A percentile compares a stretch with the other conserved stretches of the same genome.
phyloP scores from a whole-genome alignment of 441 rosid genomes.

The Pelargonium cotyledonis region DNA sequence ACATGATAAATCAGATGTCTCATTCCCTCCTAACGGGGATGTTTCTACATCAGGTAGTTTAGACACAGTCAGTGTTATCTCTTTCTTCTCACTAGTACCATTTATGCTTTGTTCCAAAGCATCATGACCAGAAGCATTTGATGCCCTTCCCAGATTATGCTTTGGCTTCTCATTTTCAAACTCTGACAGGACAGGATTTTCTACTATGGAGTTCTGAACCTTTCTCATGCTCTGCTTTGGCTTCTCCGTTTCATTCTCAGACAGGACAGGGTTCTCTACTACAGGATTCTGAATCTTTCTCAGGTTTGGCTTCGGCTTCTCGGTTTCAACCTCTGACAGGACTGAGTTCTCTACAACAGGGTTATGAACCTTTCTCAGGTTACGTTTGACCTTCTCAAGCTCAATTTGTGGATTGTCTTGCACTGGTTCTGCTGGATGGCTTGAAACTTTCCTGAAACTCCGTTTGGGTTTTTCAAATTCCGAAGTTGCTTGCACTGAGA shows the following conservation, averaged over 20 bases:
- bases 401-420: conserved; percentile 11
- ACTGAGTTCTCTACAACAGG: conserved; percentile 13
- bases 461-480: conserved; percentile 47
- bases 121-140: conserved; percentile 23
- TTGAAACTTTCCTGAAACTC: conserved; percentile 40
- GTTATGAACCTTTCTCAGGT: conserved; percentile 6
- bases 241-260: conserved; percentile 54
- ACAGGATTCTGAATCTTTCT: conserved; percentile 19
- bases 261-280: conserved; percentile 2
- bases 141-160: conserved; percentile 40
- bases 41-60: conserved; percentile 33
- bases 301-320: conserved; percentile 34
- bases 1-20: conserved; percentile 28
- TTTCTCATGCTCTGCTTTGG: conserved; percentile 72
- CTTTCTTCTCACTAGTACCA: conserved; percentile 22
- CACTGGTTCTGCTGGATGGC: conserved; percentile 7
- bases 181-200: conserved; percentile 49
- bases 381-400: conserved; percentile 19
- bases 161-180: conserved; percentile 55
- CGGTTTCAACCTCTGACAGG: conserved; percentile 33
- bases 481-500: conserved; percentile 28
- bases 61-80: conserved; percentile 21
- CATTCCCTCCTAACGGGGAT: conserved; percentile 31
- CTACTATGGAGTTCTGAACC: conserved; percentile 66
- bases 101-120: conserved; percentile 26